Percentiles rank a stretch among this genome's conserved stretches.
Conservation (phyloP, 1,284 basidiomycete genomes). For the Omphalotus olearius region DNA sequence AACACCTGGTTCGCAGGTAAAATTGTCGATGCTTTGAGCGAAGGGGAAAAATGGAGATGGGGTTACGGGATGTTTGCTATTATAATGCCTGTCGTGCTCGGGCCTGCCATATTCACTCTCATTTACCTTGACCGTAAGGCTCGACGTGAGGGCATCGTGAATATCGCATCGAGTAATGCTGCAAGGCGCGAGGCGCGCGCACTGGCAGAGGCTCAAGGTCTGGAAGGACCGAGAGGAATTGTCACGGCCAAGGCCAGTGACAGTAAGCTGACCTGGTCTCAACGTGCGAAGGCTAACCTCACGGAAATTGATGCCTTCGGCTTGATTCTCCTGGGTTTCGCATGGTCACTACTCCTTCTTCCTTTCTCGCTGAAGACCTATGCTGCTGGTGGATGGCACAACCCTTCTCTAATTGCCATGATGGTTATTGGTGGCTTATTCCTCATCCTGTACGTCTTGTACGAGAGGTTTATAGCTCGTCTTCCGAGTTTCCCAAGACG, state of each 20-base stretch:
- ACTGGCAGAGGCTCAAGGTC: conserved; percentile 7
- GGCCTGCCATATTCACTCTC: conserved; percentile 14
- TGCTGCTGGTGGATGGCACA: conserved; percentile 13
- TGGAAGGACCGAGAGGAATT: conserved; percentile 7
- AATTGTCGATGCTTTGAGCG: conserved; percentile 14
- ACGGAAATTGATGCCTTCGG: conserved; percentile 13
- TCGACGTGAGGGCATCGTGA: conserved; percentile 13
- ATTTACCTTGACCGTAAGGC: conserved; percentile 15
- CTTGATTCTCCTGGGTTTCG: conserved; percentile 10
- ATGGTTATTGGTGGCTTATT: conserved; percentile 14
- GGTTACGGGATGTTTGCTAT: conserved; percentile 25
- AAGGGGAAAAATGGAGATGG: conserved; percentile 22
- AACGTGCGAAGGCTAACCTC: conserved; percentile 3
- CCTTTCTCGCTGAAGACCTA: conserved; percentile 14
- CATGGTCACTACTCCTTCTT: conserved; percentile 12
- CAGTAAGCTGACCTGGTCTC: conserved; percentile 1
- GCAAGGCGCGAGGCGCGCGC: conserved; percentile 12
- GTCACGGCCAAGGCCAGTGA: conserved; percentile 4
- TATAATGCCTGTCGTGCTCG: conserved; percentile 18
- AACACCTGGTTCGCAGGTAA: conserved; percentile 17
- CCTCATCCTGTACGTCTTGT: conserved; percentile 14
- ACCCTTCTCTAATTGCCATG: conserved; percentile 13
- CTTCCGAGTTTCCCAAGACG: conserved; percentile 13
- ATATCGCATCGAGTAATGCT: conserved; percentile 16
- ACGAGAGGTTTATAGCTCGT: conserved; percentile 11